Base-by-base conservation (phyloP, 345 rosid species). In the Pugionium cornutum region DNA sequence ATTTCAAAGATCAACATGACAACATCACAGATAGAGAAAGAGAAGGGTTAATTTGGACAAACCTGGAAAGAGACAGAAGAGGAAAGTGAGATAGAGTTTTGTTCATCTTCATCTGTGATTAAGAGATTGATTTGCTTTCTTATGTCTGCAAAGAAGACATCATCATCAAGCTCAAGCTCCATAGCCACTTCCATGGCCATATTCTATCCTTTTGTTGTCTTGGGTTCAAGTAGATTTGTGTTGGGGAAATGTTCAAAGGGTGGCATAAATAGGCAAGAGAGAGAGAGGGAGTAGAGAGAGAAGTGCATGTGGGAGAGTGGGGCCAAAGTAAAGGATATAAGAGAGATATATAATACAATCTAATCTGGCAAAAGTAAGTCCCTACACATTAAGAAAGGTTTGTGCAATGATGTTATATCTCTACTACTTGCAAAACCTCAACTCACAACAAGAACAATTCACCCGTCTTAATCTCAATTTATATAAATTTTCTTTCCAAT, bases 151-250 rank as follows among this genome's bases (percentile, higher is more conserved):
- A 82, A 92, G 63, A 79, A 81, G 76, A 86, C 56, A 72, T 89
- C 98, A 83, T 92, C 98, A 77, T 92, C 98, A 30, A 86, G 63
- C 66, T 89, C 98, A 81, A 84, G 57, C 53, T 86, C 98, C 84
- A 81, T 53, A 40, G 70, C 59, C 4, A 34, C 18, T 18, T 18
- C 18, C 18, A 18, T 18, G 18, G 18, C 18, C 18, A 18, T 18
- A 0, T 18, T 18, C 18, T 18, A 18, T 18, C 18, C 18, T 18
- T 18, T 18, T 18, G 18, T 18, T 18, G 18, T 18, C 18, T 18
- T 18, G 40, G 50, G 34, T 32, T 44, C 27, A 58, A 58, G 76
- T 66, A 57, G 52, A 66, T 51, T 60, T 66, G 66, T 72, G 42
- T 55, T 18, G 45, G 53, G 33, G 28, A 73, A 73, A 73, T 73